These are phyloP conservation scores for Aphanomyces stellatus DNA, from an alignment of 352 stramenopile genomes.

Conservation along the genomic window DNA sequence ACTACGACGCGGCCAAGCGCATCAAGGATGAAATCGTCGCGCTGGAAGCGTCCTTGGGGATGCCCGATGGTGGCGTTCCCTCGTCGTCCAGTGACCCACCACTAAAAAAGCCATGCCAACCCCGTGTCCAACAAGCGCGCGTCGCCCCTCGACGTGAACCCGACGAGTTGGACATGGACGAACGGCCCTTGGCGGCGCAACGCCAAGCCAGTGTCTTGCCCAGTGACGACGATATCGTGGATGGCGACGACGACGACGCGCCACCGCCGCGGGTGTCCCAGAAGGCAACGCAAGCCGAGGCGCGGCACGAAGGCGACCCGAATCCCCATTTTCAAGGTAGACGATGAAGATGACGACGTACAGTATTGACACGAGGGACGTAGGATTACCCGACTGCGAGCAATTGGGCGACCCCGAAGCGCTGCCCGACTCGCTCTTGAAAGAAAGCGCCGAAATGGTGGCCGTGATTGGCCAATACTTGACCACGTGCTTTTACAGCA, in stretches of 20 bases:
- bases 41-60: constrained; percentile 36
- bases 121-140: background rate
- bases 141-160: background rate
- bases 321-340: constrained; percentile 51
- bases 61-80: too few species aligned
- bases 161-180: background rate
- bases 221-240: background rate
- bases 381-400: constrained; percentile 49
- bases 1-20: constrained; percentile 87
- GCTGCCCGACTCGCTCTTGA: constrained; percentile 49
- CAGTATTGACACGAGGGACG: background rate
- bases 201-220: background rate
- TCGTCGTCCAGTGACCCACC: too few species aligned
- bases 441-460: constrained; percentile 73
- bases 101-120: too few species aligned
- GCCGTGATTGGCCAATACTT: constrained; percentile 65
- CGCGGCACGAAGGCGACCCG: constrained; percentile 14
- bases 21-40: constrained; percentile 83
- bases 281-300: background rate
- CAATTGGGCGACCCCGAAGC: constrained; percentile 63
- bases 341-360: too few species aligned
- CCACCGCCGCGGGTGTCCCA: background rate
- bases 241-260: constrained; percentile 22
- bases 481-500: constrained; percentile 77
- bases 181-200: constrained; percentile 3